These are phyloP conservation scores for Allantophomopsis cytisporea DNA, from an alignment of 2,329 filamentous ascomycete species.

Conservation along the genomic window DNA sequence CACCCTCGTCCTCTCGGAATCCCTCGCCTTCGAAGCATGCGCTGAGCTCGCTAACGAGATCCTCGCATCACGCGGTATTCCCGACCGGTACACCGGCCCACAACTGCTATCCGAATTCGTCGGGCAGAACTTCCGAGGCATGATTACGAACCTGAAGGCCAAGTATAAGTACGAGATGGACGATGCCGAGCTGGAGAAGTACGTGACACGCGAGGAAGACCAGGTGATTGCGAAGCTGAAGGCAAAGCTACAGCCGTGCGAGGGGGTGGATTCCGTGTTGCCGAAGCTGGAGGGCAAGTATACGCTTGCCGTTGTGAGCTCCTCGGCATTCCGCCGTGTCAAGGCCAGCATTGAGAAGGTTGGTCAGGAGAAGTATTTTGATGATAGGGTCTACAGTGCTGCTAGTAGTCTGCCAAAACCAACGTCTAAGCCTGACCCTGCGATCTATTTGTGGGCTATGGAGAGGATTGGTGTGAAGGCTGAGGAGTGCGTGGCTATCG, in stretches of 20 bases:
- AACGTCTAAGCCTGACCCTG: constrained; percentile 84
- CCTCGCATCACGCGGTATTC: constrained; percentile 49
- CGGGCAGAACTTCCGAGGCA: constrained; percentile 88
- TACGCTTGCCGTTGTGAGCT: constrained; percentile 67
- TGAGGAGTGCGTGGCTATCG: constrained; percentile 64
- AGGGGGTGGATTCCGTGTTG: constrained; percentile 54
- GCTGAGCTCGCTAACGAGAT: constrained; percentile 83
- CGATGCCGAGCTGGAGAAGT: constrained; percentile 55
- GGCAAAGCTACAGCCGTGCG: constrained; percentile 52
- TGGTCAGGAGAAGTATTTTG: constrained; percentile 68
- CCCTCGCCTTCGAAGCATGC: constrained; percentile 82
- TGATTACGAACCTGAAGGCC: constrained; percentile 65
- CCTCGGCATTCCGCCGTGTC: constrained; percentile 66
- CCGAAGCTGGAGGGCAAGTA: constrained; percentile 50
- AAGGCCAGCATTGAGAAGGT: constrained; percentile 68
- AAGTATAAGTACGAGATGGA: constrained; percentile 62
- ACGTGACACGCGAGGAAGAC: constrained; percentile 67
- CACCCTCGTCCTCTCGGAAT: constrained; percentile 85
- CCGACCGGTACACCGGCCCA: constrained; percentile 61
- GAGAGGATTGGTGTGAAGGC: constrained; percentile 59
- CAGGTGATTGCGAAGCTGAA: constrained; percentile 72
- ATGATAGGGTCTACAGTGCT: constrained; percentile 66
- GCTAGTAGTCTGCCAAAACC: constrained; percentile 65
- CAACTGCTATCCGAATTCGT: constrained; percentile 78
- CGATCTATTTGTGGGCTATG: constrained; percentile 72